These are phyloP conservation scores for Blastocystis sp. DNA, from an alignment of 352 stramenopile species.

Conservation along the genomic window DNA sequence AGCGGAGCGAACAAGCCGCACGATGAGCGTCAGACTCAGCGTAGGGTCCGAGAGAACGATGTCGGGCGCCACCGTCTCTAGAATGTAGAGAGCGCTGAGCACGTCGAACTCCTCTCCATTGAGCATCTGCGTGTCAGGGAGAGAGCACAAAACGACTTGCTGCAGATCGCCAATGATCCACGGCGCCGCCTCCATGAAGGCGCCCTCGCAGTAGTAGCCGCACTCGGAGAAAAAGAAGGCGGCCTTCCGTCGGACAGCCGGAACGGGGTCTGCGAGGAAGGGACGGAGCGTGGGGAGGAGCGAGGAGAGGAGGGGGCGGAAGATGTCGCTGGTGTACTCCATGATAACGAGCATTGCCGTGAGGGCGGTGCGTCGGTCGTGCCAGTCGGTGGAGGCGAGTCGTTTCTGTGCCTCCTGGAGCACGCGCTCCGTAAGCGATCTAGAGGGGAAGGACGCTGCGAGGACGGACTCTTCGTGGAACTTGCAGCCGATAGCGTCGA, in stretches of 20 bases:
- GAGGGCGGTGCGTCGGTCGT: background rate
- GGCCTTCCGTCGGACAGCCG: conserved; percentile 23
- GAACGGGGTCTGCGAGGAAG: background rate
- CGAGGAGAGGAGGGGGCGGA: background rate
- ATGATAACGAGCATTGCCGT: conserved; percentile 48
- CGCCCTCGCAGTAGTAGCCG: background rate
- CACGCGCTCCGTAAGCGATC: background rate
- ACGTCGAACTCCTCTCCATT: conserved; percentile 14
- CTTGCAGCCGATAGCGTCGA: conserved; percentile 12
- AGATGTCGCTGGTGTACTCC: conserved; percentile 45
- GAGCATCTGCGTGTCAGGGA: background rate
- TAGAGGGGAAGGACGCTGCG: background rate
- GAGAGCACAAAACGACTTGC: background rate
- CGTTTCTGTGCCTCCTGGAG: background rate
- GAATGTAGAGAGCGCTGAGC: conserved; percentile 11
- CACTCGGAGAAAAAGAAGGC: conserved; percentile 46
- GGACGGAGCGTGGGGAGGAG: background rate
- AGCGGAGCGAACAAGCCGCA: background rate
- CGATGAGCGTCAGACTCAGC: background rate
- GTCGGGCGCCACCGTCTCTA: background rate
- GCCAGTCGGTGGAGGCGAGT: background rate
- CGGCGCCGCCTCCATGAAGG: conserved; percentile 11
- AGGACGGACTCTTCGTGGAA: background rate
- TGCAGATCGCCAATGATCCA: background rate
- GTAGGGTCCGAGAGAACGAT: background rate